Conservation (phyloP, 1,139 yeast genomes). For the Magnusiomyces ingens region DNA sequence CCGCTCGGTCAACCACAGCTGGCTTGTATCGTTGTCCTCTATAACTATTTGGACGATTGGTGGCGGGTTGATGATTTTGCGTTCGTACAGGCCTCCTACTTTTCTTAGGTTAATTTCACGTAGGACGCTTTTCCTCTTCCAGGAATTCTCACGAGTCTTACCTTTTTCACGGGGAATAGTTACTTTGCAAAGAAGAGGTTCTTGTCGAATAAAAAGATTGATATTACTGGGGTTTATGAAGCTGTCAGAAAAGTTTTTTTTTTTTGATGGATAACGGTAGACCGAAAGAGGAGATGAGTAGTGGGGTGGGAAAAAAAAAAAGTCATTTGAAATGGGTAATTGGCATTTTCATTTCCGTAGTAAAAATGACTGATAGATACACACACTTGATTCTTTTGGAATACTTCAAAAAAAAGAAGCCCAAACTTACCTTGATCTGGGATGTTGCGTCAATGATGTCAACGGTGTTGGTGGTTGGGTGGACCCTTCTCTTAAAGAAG, state of each 20-base stretch:
- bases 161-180: conserved; percentile 14
- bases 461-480: not conserved
- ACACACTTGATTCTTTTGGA: too few relatives aligned
- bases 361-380: too few relatives aligned
- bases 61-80: conserved; percentile 23
- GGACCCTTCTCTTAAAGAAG: conserved; percentile 3
- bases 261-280: too few relatives aligned
- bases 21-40: conserved; percentile 17
- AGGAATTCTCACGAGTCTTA: not conserved
- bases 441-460: too few relatives aligned
- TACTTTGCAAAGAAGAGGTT: conserved; percentile 15
- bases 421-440: too few relatives aligned
- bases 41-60: conserved; percentile 21
- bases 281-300: too few relatives aligned
- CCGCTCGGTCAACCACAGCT: conserved; percentile 20
- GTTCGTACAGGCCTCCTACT: conserved; percentile 17
- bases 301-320: not conserved
- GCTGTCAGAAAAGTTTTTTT: too few relatives aligned
- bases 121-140: not conserved
- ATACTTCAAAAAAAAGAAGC: too few relatives aligned
- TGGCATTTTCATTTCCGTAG: too few relatives aligned
- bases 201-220: conserved; percentile 14
- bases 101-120: too few relatives aligned
- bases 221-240: conserved; percentile 3
- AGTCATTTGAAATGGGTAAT: too few relatives aligned